Evolutionary conservation across 345 rosid genomes (phyloP), one percentile per base, ranked within the genome.

Genomic region (Eucalyptus curtisii): DNA sequence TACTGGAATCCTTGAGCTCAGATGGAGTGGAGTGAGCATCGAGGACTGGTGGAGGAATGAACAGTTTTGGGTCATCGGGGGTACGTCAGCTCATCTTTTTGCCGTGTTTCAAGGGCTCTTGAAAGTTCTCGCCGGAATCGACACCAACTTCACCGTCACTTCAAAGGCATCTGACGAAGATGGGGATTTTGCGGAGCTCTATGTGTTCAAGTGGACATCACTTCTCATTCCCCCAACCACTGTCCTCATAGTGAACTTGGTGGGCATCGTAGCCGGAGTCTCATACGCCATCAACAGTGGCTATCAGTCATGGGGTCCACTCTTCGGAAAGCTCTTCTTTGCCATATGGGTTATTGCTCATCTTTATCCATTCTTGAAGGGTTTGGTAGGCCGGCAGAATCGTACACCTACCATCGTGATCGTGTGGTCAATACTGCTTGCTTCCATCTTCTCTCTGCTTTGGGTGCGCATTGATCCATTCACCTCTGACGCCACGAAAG

Each of bases 41-140:
- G 89, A 90, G 6, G 91, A 90, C 81, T 90, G 91, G 91, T 90
- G 91, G 91, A 85, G 91, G 87, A 87, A 90, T 85, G 91, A 90
- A 47, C 91, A 88, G 49, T 88, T 90, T 45, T 88, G 87, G 88
- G 91, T 90, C 45, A 90, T 90, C 5, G 88, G 91, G 30, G 91
- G 91, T 30, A 88, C 89, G 0, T 90, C 91, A 31, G 91, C 91
- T 25, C 91, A 90, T 85, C 86, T 90, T 9, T 88, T 88, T 53
- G 91, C 90, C 1, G 90, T 90, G 49, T 88, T 90, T 49, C 88
- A 88, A 53, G 91, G 90, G 42, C 88, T 90, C 33, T 59, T 88
- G 76, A 90, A 90, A 22, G 88, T 90, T 44, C 87, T 87, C 5
- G 91, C 91, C 1, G 91, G 91, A 33, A 87, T 90, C 9, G 91